Percentiles rank a stretch among this genome's conserved stretches.
Conservation (phyloP, 768 basidiomycete genomes). For the Auriculariales sp. region DNA sequence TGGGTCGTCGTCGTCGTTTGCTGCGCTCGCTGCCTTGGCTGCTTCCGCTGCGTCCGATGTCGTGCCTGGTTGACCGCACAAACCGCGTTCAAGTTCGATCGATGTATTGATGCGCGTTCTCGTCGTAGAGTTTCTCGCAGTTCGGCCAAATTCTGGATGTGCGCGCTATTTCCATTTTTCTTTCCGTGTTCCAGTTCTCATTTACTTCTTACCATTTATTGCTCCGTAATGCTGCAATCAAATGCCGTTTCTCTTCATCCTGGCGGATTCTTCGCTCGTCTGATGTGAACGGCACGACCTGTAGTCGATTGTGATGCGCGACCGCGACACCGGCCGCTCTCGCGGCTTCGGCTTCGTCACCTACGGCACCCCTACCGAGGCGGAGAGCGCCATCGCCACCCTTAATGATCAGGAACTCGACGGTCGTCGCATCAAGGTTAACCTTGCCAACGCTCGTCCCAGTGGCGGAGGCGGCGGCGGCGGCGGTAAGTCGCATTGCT, state of each 20-base stretch:
- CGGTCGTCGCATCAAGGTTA: constrained; percentile 80
- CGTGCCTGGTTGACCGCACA: constrained; percentile 28
- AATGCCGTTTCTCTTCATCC: constrained; percentile 6
- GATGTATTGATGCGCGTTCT: constrained; percentile 17
- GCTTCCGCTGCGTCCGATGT: constrained; percentile 12
- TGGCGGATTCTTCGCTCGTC: constrained; percentile 11
- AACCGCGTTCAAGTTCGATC: constrained; percentile 17
- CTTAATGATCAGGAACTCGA: constrained; percentile 90
- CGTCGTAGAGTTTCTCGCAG: constrained; percentile 59
- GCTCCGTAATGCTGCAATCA: neutral
- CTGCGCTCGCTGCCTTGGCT: constrained; percentile 14
- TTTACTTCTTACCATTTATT: constrained; percentile 8
- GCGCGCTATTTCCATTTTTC: constrained; percentile 34
- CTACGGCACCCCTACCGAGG: constrained; percentile 43
- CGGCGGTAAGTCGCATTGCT: constrained; percentile 14
- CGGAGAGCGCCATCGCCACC: constrained; percentile 55
- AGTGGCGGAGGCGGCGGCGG: constrained; percentile 40
- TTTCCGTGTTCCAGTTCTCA: constrained; percentile 4
- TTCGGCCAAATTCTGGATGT: constrained; percentile 86
- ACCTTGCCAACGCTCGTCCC: constrained; percentile 60
- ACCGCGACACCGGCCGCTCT: constrained; percentile 93
- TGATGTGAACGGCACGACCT: constrained; percentile 21
- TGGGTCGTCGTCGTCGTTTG: constrained; percentile 14
- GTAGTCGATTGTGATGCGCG: constrained; percentile 95
- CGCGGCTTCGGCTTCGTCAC: constrained; percentile 97